These are phyloP conservation scores for Heimioporus retisporus DNA, from an alignment of 1,284 basidiomycete species.

Conservation along the genomic window DNA sequence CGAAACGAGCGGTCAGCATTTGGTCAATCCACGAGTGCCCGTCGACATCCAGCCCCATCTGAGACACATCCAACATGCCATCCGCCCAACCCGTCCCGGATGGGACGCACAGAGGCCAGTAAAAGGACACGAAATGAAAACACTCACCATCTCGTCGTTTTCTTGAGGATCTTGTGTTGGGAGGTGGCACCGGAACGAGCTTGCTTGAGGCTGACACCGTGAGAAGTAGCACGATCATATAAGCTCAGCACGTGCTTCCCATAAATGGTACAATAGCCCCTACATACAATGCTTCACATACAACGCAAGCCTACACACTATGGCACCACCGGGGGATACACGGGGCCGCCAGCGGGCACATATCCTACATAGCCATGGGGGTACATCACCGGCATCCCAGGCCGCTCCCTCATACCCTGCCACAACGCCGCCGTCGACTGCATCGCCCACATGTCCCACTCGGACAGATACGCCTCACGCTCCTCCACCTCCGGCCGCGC, in stretches of 20 bases:
- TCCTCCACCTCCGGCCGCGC: conserved; percentile 11
- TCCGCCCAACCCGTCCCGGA: conserved; percentile 8
- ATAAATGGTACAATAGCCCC: not conserved
- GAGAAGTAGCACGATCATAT: conserved; percentile 23
- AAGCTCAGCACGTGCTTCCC: conserved; percentile 19
- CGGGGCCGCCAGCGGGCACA: conserved; percentile 13
- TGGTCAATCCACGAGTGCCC: not conserved
- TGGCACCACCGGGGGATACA: conserved; percentile 1
- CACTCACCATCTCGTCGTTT: conserved; percentile 50
- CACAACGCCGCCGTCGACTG: conserved; percentile 29
- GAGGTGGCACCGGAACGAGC: conserved; percentile 20
- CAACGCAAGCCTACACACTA: not conserved
- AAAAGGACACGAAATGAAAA: conserved; percentile 16
- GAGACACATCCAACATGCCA: conserved; percentile 25
- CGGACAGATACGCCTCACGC: conserved; percentile 20
- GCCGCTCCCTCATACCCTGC: conserved; percentile 4
- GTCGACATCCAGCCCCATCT: conserved; percentile 35
- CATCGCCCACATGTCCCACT: conserved; percentile 41
- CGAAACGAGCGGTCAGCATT: conserved; percentile 43
- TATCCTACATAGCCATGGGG: conserved; percentile 3
- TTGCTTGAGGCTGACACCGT: conserved; percentile 29
- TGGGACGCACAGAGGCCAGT: conserved; percentile 7
- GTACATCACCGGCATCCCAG: conserved; percentile 1
- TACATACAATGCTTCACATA: not conserved
- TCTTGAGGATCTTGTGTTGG: conserved; percentile 51